These are phyloP conservation scores for Porcisia hertigi DNA, from an alignment of 208 protist genomes.

Conservation along the genomic window DNA sequence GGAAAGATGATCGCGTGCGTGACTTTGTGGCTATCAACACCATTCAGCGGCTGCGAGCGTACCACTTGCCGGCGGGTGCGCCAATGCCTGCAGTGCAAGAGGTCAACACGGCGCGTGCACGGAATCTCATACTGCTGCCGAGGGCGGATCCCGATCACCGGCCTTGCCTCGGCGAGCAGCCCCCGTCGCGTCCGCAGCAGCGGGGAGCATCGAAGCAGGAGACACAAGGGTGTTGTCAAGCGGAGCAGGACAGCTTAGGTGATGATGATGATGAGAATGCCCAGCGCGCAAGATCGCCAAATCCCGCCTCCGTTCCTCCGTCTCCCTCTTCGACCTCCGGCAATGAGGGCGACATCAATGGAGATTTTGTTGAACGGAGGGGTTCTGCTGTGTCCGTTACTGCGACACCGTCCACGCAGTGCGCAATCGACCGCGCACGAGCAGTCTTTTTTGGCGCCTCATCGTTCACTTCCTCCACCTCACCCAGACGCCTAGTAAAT, in stretches of 20 bases:
- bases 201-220: slow-evolving; percentile 10
- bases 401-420: slow-evolving; percentile 13
- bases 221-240: background rate
- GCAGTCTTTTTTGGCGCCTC: slow-evolving; percentile 65
- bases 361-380: background rate
- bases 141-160: slow-evolving; percentile 57
- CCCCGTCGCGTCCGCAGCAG: slow-evolving; percentile 15
- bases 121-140: slow-evolving; percentile 68
- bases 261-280: background rate
- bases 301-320: background rate
- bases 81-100: slow-evolving; percentile 52
- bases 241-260: background rate
- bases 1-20: slow-evolving; percentile 79
- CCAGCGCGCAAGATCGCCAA: background rate
- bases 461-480: slow-evolving; percentile 67
- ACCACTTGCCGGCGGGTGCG: slow-evolving; percentile 48
- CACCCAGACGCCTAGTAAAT: slow-evolving; percentile 46
- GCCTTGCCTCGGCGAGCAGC: slow-evolving; percentile 42
- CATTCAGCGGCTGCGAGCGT: slow-evolving; percentile 77
- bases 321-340: slow-evolving; percentile 1
- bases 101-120: slow-evolving; percentile 58
- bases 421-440: slow-evolving; percentile 63
- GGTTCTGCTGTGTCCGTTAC: no score
- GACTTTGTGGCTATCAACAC: slow-evolving; percentile 87
- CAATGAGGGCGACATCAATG: background rate